These are phyloP conservation scores for Nicotiana noctiflora DNA, from an alignment of 257 asterid genomes.

Conservation along the genomic window DNA sequence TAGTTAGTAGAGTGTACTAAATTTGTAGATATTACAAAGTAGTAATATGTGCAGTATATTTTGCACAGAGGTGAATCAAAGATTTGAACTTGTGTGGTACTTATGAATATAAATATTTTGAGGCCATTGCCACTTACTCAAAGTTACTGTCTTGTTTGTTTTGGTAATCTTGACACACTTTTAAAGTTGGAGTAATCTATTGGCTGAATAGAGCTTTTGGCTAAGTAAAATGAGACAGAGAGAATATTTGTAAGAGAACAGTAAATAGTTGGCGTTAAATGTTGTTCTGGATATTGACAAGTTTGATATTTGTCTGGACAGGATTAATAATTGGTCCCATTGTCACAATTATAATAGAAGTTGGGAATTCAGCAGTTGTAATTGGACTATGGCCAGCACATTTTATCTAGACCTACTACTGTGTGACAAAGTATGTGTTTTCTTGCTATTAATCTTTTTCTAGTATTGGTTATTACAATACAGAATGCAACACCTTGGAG, in stretches of 20 bases:
- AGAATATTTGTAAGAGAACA: background rate
- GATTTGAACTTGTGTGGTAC: too few species aligned
- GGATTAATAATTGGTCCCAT: constrained; percentile 61
- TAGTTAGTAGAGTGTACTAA: background rate
- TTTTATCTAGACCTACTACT: constrained; percentile 73
- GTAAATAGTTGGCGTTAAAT: background rate
- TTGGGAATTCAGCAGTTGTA: constrained; percentile 75
- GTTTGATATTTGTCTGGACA: constrained; percentile 30
- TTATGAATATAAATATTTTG: background rate
- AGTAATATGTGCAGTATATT: background rate
- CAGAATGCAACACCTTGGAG: too few species aligned
- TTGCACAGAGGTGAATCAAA: background rate
- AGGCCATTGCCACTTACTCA: background rate
- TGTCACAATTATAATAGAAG: constrained; percentile 25
- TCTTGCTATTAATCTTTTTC: background rate
- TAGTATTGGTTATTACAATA: background rate
- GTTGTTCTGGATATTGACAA: background rate
- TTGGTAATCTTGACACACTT: background rate
- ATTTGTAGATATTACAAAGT: background rate
- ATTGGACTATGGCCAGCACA: constrained; percentile 90
- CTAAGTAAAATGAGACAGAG: background rate
- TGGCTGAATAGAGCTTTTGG: background rate
- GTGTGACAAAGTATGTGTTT: constrained; percentile 52
- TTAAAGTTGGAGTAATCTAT: background rate
- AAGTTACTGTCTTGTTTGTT: background rate